These are phyloP conservation scores for Verticillium nonalfalfae DNA, from an alignment of 2,329 filamentous ascomycete species.

Conservation along the genomic window DNA sequence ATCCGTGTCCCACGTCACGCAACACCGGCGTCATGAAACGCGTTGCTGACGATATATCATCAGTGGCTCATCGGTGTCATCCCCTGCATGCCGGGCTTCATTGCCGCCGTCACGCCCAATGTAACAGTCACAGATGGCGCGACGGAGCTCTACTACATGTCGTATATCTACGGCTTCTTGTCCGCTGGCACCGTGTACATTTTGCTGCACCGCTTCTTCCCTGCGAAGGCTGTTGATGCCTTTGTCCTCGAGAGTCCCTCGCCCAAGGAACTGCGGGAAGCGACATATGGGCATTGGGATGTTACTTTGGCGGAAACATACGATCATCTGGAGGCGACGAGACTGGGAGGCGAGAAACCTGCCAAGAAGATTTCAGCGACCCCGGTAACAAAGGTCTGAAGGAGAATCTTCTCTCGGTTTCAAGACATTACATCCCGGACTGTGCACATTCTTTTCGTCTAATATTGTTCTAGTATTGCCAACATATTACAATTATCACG, in stretches of 20 bases:
- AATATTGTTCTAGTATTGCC: too few species aligned
- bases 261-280: conserved; percentile 18
- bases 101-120: conserved; percentile 26
- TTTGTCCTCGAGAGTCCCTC: conserved; percentile 20
- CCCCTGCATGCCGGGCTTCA: conserved; percentile 34
- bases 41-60: background rate
- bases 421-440: too few species aligned
- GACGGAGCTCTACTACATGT: conserved; percentile 30
- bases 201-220: conserved; percentile 22
- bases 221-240: conserved; percentile 15
- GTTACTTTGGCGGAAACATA: conserved; percentile 12
- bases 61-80: conserved; percentile 32
- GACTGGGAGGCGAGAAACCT: background rate
- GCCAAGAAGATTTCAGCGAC: background rate
- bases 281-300: conserved; percentile 24
- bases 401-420: too few species aligned
- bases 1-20: too few species aligned
- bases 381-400: background rate
- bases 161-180: conserved; percentile 30
- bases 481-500: too few species aligned
- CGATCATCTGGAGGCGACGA: background rate
- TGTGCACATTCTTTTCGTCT: too few species aligned
- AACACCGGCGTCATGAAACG: too few species aligned
- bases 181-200: conserved; percentile 23
- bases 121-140: conserved; percentile 26